Evolutionary conservation across 257 asterid genomes (phyloP), one percentile per base, ranked within the genome.

Genomic region (Solanum etuberosum): DNA sequence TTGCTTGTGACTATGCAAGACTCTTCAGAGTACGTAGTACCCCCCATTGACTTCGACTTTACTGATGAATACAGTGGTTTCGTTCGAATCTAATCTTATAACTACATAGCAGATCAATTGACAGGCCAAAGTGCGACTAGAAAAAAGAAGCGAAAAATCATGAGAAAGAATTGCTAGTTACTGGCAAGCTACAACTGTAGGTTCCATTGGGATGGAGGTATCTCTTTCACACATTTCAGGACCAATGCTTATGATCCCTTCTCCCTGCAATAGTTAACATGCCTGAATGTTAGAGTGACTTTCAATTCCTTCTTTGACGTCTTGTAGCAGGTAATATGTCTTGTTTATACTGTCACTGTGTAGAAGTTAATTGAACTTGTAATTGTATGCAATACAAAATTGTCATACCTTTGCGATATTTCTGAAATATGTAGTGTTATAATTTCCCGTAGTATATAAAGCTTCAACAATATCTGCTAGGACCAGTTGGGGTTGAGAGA

Each of bases 401-500:
- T 12, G 78, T 84, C 87, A 18, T 89, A 94, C 99, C 99, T 96
- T 96, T 1, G 98, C 99, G 5, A 97, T 87, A 46, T 97, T 97
- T 91, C 99, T 91, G 83, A 96, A 90, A 86, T 91, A 97, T 2
- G 94, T 93, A 1, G 97, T 92, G 5, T 86, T 89, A 90, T 93
- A 93, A 71, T 93, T 93, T 90, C 94, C 96, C 8, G 95, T 91
- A 85, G 99, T 98, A 87, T 89, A 95, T 72, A 97, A 35, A 80
- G 96, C 99, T 92, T 96, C 99, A 35, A 90, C 86, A 34, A 97
- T 90, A 88, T 95, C 99, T 11, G 95, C 97, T 25, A 97, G 90
- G 83, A 95, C 98, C 59, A 94, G 86, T 59, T 96, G 99, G 21
- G 99, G 99, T 90, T 97, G 99, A 40, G 99, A 95, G 84, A 95